A percentile compares a stretch with the other conserved stretches of the same genome.
phyloP scores from a whole-genome alignment of 805 yeast species.

The Candida peoriensis region DNA sequence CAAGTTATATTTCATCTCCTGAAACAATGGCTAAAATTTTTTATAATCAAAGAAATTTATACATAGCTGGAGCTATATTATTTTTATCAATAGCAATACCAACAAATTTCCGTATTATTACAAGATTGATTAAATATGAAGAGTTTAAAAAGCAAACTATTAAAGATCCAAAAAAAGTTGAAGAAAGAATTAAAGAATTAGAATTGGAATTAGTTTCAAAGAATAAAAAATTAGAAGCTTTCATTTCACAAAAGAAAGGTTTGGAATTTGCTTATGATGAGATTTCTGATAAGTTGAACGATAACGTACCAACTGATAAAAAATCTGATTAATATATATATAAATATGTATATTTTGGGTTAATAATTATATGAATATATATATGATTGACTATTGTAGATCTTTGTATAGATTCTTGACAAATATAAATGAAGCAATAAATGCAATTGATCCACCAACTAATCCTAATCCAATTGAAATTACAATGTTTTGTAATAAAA shows the following conservation, averaged over 20 bases:
- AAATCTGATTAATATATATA: constrained; percentile 25
- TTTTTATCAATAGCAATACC: constrained; percentile 50
- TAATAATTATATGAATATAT: no score
- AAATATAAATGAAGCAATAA: constrained; percentile 13
- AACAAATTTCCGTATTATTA: constrained; percentile 47
- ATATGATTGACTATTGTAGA: constrained; percentile 1
- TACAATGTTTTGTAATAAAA: constrained; percentile 19
- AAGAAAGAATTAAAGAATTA: constrained; percentile 24
- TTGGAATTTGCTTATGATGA: constrained; percentile 45
- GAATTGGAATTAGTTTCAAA: constrained; percentile 33
- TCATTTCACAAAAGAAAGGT: constrained; percentile 47
- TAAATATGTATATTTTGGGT: no score
- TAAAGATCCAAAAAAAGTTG: constrained; percentile 13
- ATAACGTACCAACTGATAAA: constrained; percentile 13
- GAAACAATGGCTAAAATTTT: constrained; percentile 57
- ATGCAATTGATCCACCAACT: constrained; percentile 21
- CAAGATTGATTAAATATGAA: constrained; percentile 46
- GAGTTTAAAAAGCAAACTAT: constrained; percentile 21
- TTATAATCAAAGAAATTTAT: constrained; percentile 58
- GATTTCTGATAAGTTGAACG: constrained; percentile 25
- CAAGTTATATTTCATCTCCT: constrained; percentile 29
- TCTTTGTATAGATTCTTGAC: constrained; percentile 18
- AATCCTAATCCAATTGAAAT: constrained; percentile 21
- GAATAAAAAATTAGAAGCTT: constrained; percentile 39
- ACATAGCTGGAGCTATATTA: constrained; percentile 58